Conservation (phyloP, 2,329 filamentous ascomycete genomes). For the Biscogniauxia mediterranea region DNA sequence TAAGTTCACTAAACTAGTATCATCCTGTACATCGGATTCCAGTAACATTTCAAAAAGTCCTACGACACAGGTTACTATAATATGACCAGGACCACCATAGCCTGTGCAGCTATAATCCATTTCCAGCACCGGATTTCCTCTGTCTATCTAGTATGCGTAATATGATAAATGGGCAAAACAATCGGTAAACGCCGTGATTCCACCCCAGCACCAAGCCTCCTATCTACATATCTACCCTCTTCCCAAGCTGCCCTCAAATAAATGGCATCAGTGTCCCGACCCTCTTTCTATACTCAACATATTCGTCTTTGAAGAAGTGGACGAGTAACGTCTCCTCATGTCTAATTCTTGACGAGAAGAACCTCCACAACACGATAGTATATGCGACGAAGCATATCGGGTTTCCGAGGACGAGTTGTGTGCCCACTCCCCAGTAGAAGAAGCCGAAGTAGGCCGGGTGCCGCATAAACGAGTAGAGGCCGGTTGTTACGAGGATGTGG, state of each 20-base stretch:
- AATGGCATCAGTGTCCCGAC: slow-evolving; percentile 83
- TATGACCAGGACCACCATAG: too few relatives aligned
- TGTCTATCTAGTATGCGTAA: not conserved
- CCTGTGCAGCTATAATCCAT: not conserved
- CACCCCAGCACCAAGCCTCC: too few relatives aligned
- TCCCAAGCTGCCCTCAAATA: slow-evolving; percentile 38
- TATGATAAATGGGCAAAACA: not conserved
- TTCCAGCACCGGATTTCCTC: not conserved
- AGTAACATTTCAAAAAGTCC: too few relatives aligned
- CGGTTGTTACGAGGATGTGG: slow-evolving; percentile 79
- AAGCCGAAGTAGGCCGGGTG: slow-evolving; percentile 98
- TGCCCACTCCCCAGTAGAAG: slow-evolving; percentile 97
- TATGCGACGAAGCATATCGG: slow-evolving; percentile 74
- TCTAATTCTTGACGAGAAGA: slow-evolving; percentile 73
- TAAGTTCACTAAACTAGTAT: too few relatives aligned
- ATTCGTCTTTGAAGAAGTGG: slow-evolving; percentile 81
- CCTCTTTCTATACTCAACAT: slow-evolving; percentile 67
- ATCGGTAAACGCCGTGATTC: not conserved
- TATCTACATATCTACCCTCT: too few relatives aligned
- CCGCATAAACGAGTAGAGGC: slow-evolving; percentile 72
- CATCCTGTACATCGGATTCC: too few relatives aligned
- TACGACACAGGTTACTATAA: too few relatives aligned
- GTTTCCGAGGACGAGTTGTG: slow-evolving; percentile 88
- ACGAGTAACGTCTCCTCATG: slow-evolving; percentile 78
- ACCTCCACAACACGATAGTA: slow-evolving; percentile 74